Evolutionary conservation across 495 filamentous ascomycete genomes (phyloP).

Genomic region (Xylaria castorea): DNA sequence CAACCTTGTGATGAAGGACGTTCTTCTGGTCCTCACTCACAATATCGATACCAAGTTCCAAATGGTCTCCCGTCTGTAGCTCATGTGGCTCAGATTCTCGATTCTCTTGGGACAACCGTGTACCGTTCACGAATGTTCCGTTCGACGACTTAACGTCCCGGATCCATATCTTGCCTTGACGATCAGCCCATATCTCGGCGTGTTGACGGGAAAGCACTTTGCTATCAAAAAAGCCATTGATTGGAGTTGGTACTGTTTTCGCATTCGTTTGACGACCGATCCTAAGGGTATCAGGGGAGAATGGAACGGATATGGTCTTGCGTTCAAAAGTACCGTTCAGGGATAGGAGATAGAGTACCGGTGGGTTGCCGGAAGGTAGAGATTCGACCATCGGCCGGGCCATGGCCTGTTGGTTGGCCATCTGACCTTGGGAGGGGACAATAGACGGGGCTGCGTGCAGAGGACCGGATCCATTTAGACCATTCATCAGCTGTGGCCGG

Average conservation of each 20-base stretch:
- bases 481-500: conserved; percentile 58
- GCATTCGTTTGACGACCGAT: conserved; percentile 97
- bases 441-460: conserved; percentile 78
- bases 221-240: conserved; percentile 96
- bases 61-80: conserved; percentile 81
- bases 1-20: conserved; percentile 97
- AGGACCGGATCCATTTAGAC: conserved; percentile 67
- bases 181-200: conserved; percentile 94
- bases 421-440: conserved; percentile 59
- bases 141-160: conserved; percentile 98
- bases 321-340: conserved; percentile 95
- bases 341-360: conserved; percentile 80
- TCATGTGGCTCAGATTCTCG: conserved; percentile 94
- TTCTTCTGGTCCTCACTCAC: conserved; percentile 98
- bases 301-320: conserved; percentile 93
- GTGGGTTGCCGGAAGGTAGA: conserved; percentile 65
- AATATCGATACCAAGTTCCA: conserved; percentile 97
- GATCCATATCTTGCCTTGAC: conserved; percentile 90
- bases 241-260: conserved; percentile 86
- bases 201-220: conserved; percentile 97
- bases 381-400: conserved; percentile 61
- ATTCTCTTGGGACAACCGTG: conserved; percentile 87
- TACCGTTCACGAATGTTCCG: conserved; percentile 96
- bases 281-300: conserved; percentile 82
- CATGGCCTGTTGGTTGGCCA: conserved; percentile 46